Evolutionary conservation across 1,284 basidiomycete genomes (phyloP), one percentile per base, ranked within the genome.

Genomic region (Pisolithus thermaeus): DNA sequence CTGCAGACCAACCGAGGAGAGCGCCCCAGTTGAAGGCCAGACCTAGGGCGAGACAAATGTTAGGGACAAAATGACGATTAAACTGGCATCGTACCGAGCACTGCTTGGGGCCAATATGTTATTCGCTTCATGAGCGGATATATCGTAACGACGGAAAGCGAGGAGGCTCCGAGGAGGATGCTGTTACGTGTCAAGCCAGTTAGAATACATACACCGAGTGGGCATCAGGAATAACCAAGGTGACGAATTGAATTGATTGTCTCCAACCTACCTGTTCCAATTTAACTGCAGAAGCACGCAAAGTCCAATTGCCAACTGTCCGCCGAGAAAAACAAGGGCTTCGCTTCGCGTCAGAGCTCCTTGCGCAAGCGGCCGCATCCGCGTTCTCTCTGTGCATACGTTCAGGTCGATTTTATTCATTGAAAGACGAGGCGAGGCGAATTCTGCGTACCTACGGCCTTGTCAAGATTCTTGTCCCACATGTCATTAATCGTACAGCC

Each of bases 401-500:
- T 12, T n/a, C 42, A 27, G 43, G 28, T 23, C 16, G 44, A 42
- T 23, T 40, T 28, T 30, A n/a, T 8, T 16, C 11, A 28, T 32
- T 18, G 49, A 20, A 44, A 35, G 32, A 16, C 16, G 7, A 46
- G 38, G 42, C 35, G 37, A 43, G 23, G n/a, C 3, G 25, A 36
- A 28, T n/a, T 20, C 46, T 9, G 68, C 91, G 64, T 64, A 94
- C 93, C 92, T 47, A 99, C 97, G 51, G 87, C 83, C 62, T 83
- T 85, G 73, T 99, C 97, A 52, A 97, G 80, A 59, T 91, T 82
- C 57, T 79, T 78, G 67, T 99, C 97, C 95, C 97, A 99, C 84
- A 99, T 88, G 66, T 99, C 97, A 66, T 99, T 99, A 63, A 99
- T 97, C 0, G 93, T 98, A 67, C 97, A 99, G 5, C 97, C 97